These are phyloP conservation scores for Aureobasidium sp. DNA, from an alignment of 2,329 filamentous ascomycete species.

Conservation along the genomic window DNA sequence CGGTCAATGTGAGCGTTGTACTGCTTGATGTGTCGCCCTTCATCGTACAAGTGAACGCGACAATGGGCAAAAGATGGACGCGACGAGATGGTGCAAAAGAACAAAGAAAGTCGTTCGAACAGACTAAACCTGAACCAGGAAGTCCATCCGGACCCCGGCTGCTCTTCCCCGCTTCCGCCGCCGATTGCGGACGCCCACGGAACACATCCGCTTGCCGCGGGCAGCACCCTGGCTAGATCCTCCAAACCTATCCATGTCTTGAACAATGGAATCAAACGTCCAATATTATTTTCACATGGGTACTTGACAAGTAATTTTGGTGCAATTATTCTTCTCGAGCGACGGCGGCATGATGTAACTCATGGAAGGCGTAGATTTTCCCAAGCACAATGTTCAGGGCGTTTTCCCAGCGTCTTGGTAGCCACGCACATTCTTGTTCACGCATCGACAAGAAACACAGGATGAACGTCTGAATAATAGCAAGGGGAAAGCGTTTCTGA, in stretches of 20 bases:
- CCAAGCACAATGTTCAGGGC: no score
- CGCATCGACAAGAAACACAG: no score
- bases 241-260: neutral
- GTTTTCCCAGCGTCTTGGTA: no score
- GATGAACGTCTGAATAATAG: no score
- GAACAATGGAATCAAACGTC: no score
- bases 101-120: neutral
- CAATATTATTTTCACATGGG: no score
- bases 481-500: no score
- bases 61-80: neutral
- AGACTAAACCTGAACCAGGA: neutral
- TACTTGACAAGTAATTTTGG: no score
- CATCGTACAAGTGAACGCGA: neutral
- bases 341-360: no score
- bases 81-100: neutral
- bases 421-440: no score
- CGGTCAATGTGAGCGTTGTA: neutral
- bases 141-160: neutral
- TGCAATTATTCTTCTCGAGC: no score
- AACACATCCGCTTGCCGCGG: neutral
- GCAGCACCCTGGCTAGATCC: neutral
- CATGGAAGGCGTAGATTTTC: no score
- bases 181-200: neutral
- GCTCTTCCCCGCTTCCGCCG: neutral
- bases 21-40: neutral